These are phyloP conservation scores for Acorus gramineus DNA, from an alignment of 106 monocot species.

Conservation along the genomic window DNA sequence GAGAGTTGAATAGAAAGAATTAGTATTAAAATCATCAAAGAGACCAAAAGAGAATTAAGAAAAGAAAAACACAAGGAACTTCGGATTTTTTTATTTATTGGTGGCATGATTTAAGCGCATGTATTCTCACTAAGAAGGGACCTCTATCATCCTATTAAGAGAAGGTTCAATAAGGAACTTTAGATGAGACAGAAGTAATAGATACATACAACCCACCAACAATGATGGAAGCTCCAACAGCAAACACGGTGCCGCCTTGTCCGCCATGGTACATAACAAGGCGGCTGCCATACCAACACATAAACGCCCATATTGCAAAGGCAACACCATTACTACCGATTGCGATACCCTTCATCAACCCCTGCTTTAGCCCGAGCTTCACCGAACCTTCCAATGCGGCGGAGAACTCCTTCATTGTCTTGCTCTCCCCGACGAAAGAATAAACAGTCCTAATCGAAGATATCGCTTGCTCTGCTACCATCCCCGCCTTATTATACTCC, in stretches of 20 bases:
- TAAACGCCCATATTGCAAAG: slow-evolving; percentile 72
- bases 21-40: not conserved
- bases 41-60: not conserved
- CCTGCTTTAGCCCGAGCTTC: slow-evolving; percentile 57
- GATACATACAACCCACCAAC: slow-evolving; percentile 58
- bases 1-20: too few relatives aligned
- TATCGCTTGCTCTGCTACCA: slow-evolving; percentile 64
- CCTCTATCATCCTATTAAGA: too few relatives aligned
- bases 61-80: too few relatives aligned
- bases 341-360: slow-evolving; percentile 62
- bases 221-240: slow-evolving; percentile 40
- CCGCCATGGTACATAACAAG: slow-evolving; percentile 62
- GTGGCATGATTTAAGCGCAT: too few relatives aligned
- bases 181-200: too few relatives aligned
- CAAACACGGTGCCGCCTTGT: slow-evolving; percentile 68
- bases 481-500: slow-evolving; percentile 48
- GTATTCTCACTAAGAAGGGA: too few relatives aligned
- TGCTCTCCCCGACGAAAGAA: slow-evolving; percentile 56
- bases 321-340: slow-evolving; percentile 68
- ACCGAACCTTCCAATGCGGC: slow-evolving; percentile 50
- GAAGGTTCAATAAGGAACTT: too few relatives aligned
- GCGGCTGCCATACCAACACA: slow-evolving; percentile 70
- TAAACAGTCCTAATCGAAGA: slow-evolving; percentile 73
- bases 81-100: too few relatives aligned
- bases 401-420: slow-evolving; percentile 53